Conservation (phyloP, 305 asterid genomes). For the Fraxinus dipetala region DNA sequence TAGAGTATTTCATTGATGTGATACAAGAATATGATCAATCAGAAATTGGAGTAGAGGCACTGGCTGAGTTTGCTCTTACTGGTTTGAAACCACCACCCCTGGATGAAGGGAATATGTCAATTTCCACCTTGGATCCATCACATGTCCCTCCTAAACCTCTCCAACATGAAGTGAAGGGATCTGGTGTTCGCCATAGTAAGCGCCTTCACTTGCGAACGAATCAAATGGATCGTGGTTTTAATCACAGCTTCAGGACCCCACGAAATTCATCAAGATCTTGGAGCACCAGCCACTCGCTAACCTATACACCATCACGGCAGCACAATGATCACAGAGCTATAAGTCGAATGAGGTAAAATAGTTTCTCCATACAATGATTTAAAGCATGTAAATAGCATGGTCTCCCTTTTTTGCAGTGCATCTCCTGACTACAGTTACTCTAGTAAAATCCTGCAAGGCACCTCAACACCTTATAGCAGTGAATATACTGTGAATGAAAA, state of each 20-base stretch:
- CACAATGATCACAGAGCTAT: slow-evolving; percentile 33
- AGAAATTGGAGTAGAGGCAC: slow-evolving; percentile 56
- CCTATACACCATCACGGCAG: slow-evolving; percentile 53
- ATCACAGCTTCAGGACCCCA: slow-evolving; percentile 66
- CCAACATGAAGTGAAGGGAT: slow-evolving; percentile 22
- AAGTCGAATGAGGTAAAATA: slow-evolving; percentile 38
- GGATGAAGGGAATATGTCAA: slow-evolving; percentile 30
- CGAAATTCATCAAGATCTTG: slow-evolving; percentile 65
- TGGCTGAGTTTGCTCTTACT: slow-evolving; percentile 66
- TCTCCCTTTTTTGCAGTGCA: slow-evolving; percentile 36
- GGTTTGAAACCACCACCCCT: slow-evolving; percentile 68
- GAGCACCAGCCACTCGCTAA: slow-evolving; percentile 48
- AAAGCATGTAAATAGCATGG: neutral
- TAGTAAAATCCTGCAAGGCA: slow-evolving; percentile 52
- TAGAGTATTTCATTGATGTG: slow-evolving; percentile 69
- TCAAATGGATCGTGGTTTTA: slow-evolving; percentile 37
- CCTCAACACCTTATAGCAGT: slow-evolving; percentile 72
- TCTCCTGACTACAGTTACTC: slow-evolving; percentile 48
- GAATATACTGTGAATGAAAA: slow-evolving; percentile 69
- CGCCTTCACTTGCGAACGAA: slow-evolving; percentile 37
- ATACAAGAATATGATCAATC: slow-evolving; percentile 80
- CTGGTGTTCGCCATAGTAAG: slow-evolving; percentile 26
- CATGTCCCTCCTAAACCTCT: slow-evolving; percentile 21
- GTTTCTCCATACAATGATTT: neutral
- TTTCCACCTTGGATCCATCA: slow-evolving; percentile 29